Evolutionary conservation across 345 rosid genomes (phyloP), one percentile per base, ranked within the genome.

Genomic region (Raphanus raphanistrum): DNA sequence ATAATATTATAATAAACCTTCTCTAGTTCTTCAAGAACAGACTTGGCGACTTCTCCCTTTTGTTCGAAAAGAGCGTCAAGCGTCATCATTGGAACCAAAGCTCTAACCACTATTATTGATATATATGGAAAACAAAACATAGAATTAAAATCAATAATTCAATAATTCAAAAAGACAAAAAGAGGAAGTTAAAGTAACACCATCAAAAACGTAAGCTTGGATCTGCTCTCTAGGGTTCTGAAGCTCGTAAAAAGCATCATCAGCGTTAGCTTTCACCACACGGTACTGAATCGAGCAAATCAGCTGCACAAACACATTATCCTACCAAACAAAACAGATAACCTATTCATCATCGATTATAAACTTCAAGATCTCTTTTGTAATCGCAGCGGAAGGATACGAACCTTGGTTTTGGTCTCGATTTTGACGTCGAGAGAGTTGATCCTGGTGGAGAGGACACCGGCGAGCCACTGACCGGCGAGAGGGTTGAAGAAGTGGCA

Each of bases 191-290:
- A 43, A 43, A 6, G n/a, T 5, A n/a, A 45, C 84, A 95, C 99
- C 98, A 73, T 96, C 98, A 86, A 96, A 93, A 0, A 96, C 98
- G 77, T 93, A 91, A 61, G 98, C 91, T 84, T 87, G 98, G 79
- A 96, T 93, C 87, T 96, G 99, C 84, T 96, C 97, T 72, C 45
- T 63, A 13, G 99, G 98, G 81, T 91, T 93, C 66, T 93, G 96
- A 73, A 96, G 82, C 84, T 96, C 99, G 52, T 96, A 93, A 78
- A 90, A 96, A 1, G 99, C 99, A 89, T 96, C 98, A 83, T 91
- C 99, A 21, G 99, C 99, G 15, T 84, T 88, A 78, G 65, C 65
- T 81, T 41, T 88, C 52, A 93, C 88, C 12, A 93, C 84, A 59
- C 98, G 87, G 69, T 90, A 91, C 76, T 96, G 98, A 81, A 96